Conservation (phyloP, 2,329 filamentous ascomycete species). For the Cladophialophora bantiana region DNA sequence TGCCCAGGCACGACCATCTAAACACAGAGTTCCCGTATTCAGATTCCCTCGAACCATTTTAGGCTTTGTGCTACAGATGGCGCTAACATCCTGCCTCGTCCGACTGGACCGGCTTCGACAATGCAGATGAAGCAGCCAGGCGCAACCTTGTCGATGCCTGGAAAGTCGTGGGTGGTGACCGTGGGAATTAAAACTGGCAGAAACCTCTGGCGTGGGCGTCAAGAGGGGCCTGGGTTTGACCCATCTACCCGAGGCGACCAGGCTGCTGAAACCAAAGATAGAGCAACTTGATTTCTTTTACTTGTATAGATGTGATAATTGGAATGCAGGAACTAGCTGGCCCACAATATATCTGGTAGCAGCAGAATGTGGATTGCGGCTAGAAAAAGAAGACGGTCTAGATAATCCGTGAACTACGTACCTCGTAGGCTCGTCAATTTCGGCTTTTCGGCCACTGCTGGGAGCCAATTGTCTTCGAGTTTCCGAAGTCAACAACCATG, state of each 20-base stretch:
- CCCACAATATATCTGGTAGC: background rate
- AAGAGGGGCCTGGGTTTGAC: background rate
- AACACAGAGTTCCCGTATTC: background rate
- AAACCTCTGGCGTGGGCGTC: background rate
- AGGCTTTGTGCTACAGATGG: background rate
- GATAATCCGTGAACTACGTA: slow-evolving; percentile 2
- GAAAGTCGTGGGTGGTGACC: background rate
- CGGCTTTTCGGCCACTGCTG: background rate
- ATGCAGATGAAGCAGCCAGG: background rate
- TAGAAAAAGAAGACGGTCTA: slow-evolving; percentile 5
- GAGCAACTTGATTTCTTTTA: background rate
- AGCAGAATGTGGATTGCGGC: background rate
- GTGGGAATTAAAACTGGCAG: background rate
- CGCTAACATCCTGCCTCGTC: background rate
- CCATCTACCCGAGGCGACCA: background rate
- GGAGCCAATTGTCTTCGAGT: background rate
- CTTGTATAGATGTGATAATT: slow-evolving; percentile 8
- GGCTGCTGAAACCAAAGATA: background rate
- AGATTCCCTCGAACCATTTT: slow-evolving; percentile 1
- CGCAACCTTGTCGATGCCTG: background rate
- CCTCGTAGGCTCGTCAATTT: background rate
- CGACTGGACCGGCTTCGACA: background rate
- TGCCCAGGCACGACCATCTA: background rate
- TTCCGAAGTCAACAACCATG: background rate
- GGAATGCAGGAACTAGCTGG: background rate